Evolutionary conservation across 768 basidiomycete genomes (phyloP), one percentile per base, ranked within the genome.

Genomic region (Leccinum disarticulatum): DNA sequence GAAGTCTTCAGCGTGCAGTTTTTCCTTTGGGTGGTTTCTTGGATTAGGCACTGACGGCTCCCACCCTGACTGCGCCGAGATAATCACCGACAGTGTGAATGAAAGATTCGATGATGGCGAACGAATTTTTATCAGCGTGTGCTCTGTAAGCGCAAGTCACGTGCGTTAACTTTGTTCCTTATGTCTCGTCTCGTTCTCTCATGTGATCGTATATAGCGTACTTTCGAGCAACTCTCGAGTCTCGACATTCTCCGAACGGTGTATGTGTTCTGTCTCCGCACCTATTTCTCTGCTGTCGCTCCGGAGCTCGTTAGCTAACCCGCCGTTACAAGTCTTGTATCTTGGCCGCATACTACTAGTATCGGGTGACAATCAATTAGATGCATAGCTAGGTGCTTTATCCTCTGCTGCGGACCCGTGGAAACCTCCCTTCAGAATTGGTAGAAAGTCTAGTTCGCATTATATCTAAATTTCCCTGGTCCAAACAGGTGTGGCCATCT

Each of bases 111-210:
- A n/a, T 31, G 41, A 25, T 31, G 33, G 15, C 25, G 8, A 38
- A 47, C 14, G 35, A 56, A 27, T 13, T 41, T 25, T 47, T 30
- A 15, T 25, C 19, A 43, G 54, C 17, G 31, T 33, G 55, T 2
- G 36, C 19, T 27, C 15, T 48, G 51, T 54, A 49, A 13, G 41
- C 14, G 33, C 5, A 22, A 41, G 54, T 66, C 65, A 66, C 65
- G 54, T 67, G 65, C 0, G 28, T 66, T 64, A 6, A 60, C 56
- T 55, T 60, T 35, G 14, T 17, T 14, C 15, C 5, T 47, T 47
- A 47, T 11, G 19, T 19, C 9, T 7, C 38, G 19, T 19, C 9
- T 7, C 38, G 15, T 41, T 41, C 15, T 41, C 41, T n/a, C 38
- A 13, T n/a, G 31, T 33, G 51, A 19, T 31, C 31, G 31, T 33